Conservation (phyloP, 495 filamentous ascomycete genomes). For the Eremomyces bilateralis region DNA sequence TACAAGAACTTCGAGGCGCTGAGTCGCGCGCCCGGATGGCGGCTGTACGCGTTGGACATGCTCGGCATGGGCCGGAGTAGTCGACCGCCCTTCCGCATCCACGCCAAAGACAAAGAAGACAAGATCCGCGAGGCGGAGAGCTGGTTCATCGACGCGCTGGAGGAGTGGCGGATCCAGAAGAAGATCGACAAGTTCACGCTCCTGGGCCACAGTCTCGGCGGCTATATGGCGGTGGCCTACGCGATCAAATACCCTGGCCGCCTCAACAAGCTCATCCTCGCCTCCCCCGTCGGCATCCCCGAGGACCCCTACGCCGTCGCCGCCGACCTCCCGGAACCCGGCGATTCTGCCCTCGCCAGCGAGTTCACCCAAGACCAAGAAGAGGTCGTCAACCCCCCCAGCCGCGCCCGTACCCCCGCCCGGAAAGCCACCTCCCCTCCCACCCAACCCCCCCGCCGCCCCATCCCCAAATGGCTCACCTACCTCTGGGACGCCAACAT, state of each 20-base stretch:
- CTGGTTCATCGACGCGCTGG: conserved; percentile 90
- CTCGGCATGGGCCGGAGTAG: conserved; percentile 85
- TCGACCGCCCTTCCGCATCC: conserved; percentile 62
- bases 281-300: conserved; percentile 82
- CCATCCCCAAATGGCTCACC: conserved; percentile 60
- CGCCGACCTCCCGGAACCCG: conserved; percentile 57
- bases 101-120: conserved; percentile 55
- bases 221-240: conserved; percentile 86
- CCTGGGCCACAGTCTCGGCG: conserved; percentile 79
- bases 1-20: conserved; percentile 92
- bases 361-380: conserved; percentile 61
- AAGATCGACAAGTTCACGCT: conserved; percentile 87
- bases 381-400: conserved; percentile 19
- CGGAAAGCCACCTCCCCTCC: conserved; percentile 13
- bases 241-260: conserved; percentile 88
- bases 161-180: conserved; percentile 78
- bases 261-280: conserved; percentile 86
- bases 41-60: conserved; percentile 76
- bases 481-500: conserved; percentile 96
- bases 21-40: conserved; percentile 59
- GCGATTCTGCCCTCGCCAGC: conserved; percentile 41
- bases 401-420: conserved; percentile 7
- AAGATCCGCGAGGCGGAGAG: conserved; percentile 81
- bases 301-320: conserved; percentile 83
- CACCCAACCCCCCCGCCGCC: conserved; percentile 30